phyloP scores from a whole-genome alignment of 2,329 filamentous ascomycete species.

The Xylariaceae sp. region DNA sequence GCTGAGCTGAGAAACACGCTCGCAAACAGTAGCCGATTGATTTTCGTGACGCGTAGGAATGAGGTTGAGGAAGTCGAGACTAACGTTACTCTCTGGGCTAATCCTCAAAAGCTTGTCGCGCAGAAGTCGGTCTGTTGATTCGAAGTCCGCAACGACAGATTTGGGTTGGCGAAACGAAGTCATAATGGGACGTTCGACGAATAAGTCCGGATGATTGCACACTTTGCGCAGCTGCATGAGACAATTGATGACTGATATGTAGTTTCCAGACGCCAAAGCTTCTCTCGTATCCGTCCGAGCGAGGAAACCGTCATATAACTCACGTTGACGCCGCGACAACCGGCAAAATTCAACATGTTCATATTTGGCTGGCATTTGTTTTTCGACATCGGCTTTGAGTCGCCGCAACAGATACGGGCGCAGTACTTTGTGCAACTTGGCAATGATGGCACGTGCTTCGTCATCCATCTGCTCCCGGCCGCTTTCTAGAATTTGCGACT shows the following conservation, averaged over 20 bases:
- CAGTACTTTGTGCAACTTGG: conserved; percentile 88
- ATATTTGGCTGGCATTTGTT: conserved; percentile 97
- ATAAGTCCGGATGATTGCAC: conserved; percentile 96
- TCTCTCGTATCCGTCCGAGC: conserved; percentile 84
- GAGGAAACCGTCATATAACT: conserved; percentile 95
- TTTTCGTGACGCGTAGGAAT: conserved; percentile 68
- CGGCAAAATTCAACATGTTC: conserved; percentile 96
- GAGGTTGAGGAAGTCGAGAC: conserved; percentile 74
- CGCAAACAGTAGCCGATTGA: conserved; percentile 51
- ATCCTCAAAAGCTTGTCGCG: conserved; percentile 61
- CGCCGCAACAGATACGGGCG: conserved; percentile 87
- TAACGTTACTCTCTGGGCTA: conserved; percentile 60
- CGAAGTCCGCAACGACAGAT: conserved; percentile 72
- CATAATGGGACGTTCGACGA: conserved; percentile 92
- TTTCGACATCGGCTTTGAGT: conserved; percentile 94
- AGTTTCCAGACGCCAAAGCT: conserved; percentile 87
- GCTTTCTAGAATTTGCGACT: conserved; percentile 93
- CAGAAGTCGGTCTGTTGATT: conserved; percentile 67
- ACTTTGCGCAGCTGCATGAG: conserved; percentile 97
- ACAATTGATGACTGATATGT: conserved; percentile 97
- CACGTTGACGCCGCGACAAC: conserved; percentile 89
- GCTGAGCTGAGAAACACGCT: conserved; percentile 62
- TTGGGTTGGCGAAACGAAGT: conserved; percentile 90
- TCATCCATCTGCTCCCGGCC: conserved; percentile 92
- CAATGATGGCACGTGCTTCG: conserved; percentile 86